Evolutionary conservation across 148 eudicot genomes (phyloP).

Genomic region (Rhododendron kiyosumense): DNA sequence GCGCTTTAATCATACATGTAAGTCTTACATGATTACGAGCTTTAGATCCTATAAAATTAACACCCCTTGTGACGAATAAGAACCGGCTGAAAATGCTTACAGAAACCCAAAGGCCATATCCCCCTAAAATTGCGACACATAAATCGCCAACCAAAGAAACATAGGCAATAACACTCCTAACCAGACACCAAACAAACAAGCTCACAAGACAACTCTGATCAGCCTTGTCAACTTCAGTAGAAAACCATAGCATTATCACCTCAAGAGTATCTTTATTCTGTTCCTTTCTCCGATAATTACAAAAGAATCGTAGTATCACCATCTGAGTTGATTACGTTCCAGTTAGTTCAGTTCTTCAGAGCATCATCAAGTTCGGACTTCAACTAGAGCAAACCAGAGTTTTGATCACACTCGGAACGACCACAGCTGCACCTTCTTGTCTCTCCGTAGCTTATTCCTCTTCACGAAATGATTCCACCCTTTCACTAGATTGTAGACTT

Average conservation of each 20-base stretch:
- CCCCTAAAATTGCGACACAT: too few species aligned
- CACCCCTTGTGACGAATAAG: too few species aligned
- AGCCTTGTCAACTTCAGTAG: not conserved
- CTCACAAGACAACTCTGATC: too few species aligned
- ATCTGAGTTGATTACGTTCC: not conserved
- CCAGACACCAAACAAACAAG: not conserved
- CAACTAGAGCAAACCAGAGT: not conserved
- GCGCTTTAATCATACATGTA: too few species aligned
- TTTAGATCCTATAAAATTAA: too few species aligned
- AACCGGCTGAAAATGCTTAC: too few species aligned
- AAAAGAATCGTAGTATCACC: not conserved
- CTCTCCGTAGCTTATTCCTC: not conserved
- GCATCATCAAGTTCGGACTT: not conserved
- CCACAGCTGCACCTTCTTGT: not conserved
- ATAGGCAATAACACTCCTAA: too few species aligned
- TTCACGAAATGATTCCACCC: not conserved
- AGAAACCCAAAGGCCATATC: too few species aligned
- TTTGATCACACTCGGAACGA: not conserved
- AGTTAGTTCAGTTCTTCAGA: not conserved
- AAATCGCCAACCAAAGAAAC: too few species aligned
- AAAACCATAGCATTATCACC: not conserved
- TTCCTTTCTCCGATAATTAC: not conserved
- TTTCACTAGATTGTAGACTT: not conserved
- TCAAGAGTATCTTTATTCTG: too few species aligned
- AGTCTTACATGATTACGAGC: too few species aligned